These are phyloP conservation scores for Fusarium sp. DNA, from an alignment of 2,329 filamentous ascomycete genomes.

Conservation along the genomic window DNA sequence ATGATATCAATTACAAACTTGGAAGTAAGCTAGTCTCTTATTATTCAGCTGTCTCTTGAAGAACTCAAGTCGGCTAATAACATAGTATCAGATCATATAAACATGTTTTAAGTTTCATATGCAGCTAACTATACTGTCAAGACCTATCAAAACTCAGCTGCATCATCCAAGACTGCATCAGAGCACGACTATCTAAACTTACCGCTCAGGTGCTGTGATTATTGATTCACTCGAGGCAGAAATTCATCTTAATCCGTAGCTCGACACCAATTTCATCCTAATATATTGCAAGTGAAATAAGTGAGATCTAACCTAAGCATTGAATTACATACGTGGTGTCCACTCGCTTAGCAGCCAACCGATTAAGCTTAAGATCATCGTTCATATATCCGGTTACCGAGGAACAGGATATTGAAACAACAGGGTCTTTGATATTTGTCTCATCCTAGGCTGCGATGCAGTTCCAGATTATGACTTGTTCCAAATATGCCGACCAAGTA, in stretches of 20 bases:
- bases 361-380: background rate
- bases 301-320: background rate
- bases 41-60: background rate
- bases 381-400: conserved; percentile 11
- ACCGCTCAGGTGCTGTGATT: background rate
- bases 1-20: background rate
- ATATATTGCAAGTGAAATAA: background rate
- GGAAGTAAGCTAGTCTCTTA: background rate
- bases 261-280: too few species aligned
- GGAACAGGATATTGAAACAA: conserved; percentile 1
- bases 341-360: background rate
- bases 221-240: background rate
- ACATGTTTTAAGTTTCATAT: conserved; percentile 2
- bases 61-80: background rate
- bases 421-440: conserved; percentile 9
- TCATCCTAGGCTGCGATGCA: conserved; percentile 8
- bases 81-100: background rate
- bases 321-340: background rate
- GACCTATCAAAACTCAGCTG: background rate
- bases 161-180: background rate
- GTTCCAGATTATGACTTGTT: conserved; percentile 11
- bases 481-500: conserved; percentile 3
- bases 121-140: background rate
- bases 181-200: background rate
- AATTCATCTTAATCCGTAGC: background rate